Conservation (phyloP, 2,329 filamentous ascomycete species). For the Elsinoe necatrix region DNA sequence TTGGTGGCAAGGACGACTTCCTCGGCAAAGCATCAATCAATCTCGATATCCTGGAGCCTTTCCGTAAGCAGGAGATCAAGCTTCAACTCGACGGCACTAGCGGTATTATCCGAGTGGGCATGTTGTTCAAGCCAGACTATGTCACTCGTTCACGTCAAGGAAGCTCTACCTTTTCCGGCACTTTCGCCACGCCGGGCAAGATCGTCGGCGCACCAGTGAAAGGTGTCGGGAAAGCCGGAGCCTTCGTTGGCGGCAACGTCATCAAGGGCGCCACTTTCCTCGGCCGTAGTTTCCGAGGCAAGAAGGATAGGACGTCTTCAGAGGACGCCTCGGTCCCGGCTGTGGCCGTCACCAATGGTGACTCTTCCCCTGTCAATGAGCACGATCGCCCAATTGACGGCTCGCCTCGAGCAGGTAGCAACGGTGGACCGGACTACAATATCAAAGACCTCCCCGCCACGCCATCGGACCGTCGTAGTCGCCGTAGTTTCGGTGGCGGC, state of each 20-base stretch:
- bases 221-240: constrained; percentile 69
- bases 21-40: constrained; percentile 71
- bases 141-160: constrained; percentile 79
- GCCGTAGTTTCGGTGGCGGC: constrained; percentile 37
- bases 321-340: constrained; percentile 28
- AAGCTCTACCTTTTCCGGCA: constrained; percentile 85
- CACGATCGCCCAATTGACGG: constrained; percentile 26
- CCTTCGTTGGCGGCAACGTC: constrained; percentile 65
- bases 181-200: constrained; percentile 76
- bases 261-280: constrained; percentile 87
- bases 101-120: constrained; percentile 68
- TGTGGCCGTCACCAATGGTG: constrained; percentile 25
- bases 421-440: constrained; percentile 16
- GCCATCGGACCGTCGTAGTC: constrained; percentile 36
- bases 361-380: constrained; percentile 22
- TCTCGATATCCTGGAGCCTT: constrained; percentile 73
- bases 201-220: constrained; percentile 96
- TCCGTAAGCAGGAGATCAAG: constrained; percentile 66
- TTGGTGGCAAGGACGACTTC: constrained; percentile 87
- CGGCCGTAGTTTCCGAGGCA: constrained; percentile 69
- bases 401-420: constrained; percentile 16
- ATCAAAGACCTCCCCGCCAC: constrained; percentile 25
- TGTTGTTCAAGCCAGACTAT: constrained; percentile 90
- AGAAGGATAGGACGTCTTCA: constrained; percentile 49
- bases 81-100: constrained; percentile 81